Evolutionary conservation across 306 rosid species (phyloP).

Genomic region (Vachellia collinsii): DNA sequence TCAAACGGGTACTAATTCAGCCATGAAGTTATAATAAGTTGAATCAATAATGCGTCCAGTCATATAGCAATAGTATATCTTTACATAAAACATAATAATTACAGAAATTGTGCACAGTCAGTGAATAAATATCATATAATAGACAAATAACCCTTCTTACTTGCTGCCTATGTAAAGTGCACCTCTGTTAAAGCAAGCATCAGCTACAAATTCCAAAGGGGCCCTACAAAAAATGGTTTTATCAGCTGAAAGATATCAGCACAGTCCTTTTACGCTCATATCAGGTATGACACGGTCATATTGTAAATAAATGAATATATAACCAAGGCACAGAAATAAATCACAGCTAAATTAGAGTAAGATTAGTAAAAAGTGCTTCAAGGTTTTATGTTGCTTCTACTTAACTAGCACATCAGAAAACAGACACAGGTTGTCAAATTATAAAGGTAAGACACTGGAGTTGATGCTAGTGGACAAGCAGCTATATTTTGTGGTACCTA

Average conservation of each 20-base stretch:
- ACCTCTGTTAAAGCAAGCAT: background rate
- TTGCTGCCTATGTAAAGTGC: background rate
- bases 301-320: background rate
- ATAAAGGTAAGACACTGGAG: slow-evolving; percentile 17
- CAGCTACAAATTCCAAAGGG: background rate
- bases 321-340: slow-evolving; percentile 1
- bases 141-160: slow-evolving; percentile 2
- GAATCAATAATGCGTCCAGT: background rate
- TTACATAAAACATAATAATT: background rate
- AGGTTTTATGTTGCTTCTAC: background rate
- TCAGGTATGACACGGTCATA: background rate
- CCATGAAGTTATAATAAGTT: background rate
- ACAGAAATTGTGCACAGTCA: background rate
- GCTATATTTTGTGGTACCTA: slow-evolving; percentile 38
- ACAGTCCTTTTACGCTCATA: background rate
- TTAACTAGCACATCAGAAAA: slow-evolving; percentile 15
- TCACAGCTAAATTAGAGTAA: slow-evolving; percentile 1
- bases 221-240: background rate
- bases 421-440: slow-evolving; percentile 21
- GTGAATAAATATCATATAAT: background rate
- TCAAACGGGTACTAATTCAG: background rate
- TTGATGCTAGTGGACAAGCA: too few species aligned
- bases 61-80: background rate
- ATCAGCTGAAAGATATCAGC: background rate
- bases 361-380: background rate